Evolutionary conservation across 352 stramenopile genomes (phyloP).

Genomic region (Phytophthora pinifolia): DNA sequence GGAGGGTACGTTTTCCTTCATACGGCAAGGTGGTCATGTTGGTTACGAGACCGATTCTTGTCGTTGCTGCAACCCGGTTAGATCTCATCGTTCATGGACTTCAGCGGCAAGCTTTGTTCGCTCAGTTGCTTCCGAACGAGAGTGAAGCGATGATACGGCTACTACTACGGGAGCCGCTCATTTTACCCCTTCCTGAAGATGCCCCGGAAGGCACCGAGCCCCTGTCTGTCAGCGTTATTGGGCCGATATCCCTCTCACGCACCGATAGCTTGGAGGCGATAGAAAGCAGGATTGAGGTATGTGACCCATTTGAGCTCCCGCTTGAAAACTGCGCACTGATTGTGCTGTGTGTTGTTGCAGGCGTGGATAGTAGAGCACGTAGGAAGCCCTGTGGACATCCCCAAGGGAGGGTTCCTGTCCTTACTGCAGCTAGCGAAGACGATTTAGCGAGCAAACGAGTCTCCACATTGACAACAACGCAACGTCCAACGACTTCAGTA

Average conservation of each 20-base stretch:
- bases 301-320: not conserved
- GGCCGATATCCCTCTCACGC: slow-evolving; percentile 49
- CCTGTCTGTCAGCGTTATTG: slow-evolving; percentile 36
- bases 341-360: slow-evolving; percentile 12
- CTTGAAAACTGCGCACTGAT: not conserved
- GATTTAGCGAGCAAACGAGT: slow-evolving; percentile 34
- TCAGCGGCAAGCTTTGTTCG: slow-evolving; percentile 45
- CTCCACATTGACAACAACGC: not conserved
- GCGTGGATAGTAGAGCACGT: slow-evolving; percentile 52
- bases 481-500: slow-evolving; percentile 1
- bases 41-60: not conserved
- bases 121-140: slow-evolving; percentile 42
- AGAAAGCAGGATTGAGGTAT: slow-evolving; percentile 59
- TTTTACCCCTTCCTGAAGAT: slow-evolving; percentile 23
- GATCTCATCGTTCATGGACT: slow-evolving; percentile 52
- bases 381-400: slow-evolving; percentile 29
- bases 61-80: slow-evolving; percentile 12
- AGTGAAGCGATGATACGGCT: slow-evolving; percentile 51
- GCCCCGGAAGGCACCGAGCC: slow-evolving; percentile 4
- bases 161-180: slow-evolving; percentile 48
- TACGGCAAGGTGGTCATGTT: not conserved
- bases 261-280: slow-evolving; percentile 53
- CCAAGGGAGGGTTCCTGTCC: slow-evolving; percentile 47
- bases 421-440: slow-evolving; percentile 47
- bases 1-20: slow-evolving; percentile 37